A percentile compares a stretch with the other conserved stretches of the same genome.
Conservation (phyloP, 306 rosid species). For the Dalbergia cultrata region DNA sequence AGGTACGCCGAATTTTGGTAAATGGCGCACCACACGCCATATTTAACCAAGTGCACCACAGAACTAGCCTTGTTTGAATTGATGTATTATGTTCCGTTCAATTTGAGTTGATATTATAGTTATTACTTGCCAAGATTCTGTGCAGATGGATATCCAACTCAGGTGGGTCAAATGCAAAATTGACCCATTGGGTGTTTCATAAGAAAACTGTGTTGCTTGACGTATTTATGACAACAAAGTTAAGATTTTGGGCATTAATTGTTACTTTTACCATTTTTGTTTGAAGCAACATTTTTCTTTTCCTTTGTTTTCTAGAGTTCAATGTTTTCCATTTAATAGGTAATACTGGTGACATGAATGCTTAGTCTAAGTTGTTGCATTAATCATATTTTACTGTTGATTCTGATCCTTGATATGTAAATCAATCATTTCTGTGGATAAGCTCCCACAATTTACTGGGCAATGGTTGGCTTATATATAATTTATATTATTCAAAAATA, state of each 20-base stretch:
- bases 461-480: neutral
- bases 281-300: neutral
- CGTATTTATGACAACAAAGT: neutral
- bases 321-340: conserved; percentile 10
- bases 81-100: neutral
- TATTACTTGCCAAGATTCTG: conserved; percentile 11
- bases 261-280: neutral
- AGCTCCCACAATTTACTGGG: neutral
- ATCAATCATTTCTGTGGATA: conserved; percentile 6
- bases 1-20: no score
- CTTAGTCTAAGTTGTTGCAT: neutral
- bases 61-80: neutral
- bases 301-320: conserved; percentile 5
- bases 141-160: conserved; percentile 30
- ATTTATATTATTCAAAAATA: conserved; percentile 8
- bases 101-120: neutral
- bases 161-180: conserved; percentile 1
- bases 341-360: conserved; percentile 1
- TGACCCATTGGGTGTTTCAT: conserved; percentile 6
- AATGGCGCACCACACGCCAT: no score
- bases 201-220: conserved; percentile 3
- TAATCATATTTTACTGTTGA: conserved; percentile 34
- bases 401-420: conserved; percentile 10
- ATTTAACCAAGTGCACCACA: no score
- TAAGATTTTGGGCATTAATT: conserved; percentile 8